Conservation (phyloP, 495 filamentous ascomycete species). For the Penicillium mononematosum region DNA sequence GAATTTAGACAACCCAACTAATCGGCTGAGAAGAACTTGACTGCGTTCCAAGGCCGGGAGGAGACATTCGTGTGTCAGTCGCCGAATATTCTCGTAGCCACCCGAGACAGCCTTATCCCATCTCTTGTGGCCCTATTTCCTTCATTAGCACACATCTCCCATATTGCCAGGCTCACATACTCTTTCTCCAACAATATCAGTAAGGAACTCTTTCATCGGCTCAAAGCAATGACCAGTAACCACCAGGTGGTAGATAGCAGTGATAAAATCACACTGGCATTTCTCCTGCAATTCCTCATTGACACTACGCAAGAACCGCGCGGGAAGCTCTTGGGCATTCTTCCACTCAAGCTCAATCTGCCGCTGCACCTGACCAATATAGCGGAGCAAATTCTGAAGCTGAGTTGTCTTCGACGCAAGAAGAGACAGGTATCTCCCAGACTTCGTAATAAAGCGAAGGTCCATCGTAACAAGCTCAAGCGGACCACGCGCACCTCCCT, state of each 20-base stretch:
- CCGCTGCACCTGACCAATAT: slow-evolving; percentile 71
- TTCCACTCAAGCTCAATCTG: slow-evolving; percentile 79
- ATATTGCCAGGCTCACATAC: slow-evolving; percentile 44
- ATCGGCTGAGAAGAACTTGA: slow-evolving; percentile 73
- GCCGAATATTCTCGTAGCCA: slow-evolving; percentile 74
- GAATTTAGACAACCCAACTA: slow-evolving; percentile 84
- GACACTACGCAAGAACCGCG: slow-evolving; percentile 70
- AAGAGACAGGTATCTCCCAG: slow-evolving; percentile 75
- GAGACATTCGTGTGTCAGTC: slow-evolving; percentile 79
- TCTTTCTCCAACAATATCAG: slow-evolving; percentile 81
- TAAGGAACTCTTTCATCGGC: slow-evolving; percentile 79
- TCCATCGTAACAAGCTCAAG: slow-evolving; percentile 74
- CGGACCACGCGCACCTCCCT: slow-evolving; percentile 19
- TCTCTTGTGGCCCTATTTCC: slow-evolving; percentile 77
- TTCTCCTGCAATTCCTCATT: slow-evolving; percentile 62
- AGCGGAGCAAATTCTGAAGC: slow-evolving; percentile 79
- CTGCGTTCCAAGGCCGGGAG: slow-evolving; percentile 84
- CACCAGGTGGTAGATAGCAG: slow-evolving; percentile 81
- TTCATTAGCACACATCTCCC: slow-evolving; percentile 18
- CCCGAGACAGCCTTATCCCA: slow-evolving; percentile 85
- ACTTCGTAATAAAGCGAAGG: slow-evolving; percentile 74
- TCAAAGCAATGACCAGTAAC: slow-evolving; percentile 79
- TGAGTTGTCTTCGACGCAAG: slow-evolving; percentile 84
- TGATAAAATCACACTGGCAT: slow-evolving; percentile 61
- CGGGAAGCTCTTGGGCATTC: slow-evolving; percentile 75